Percentiles rank a stretch among this genome's conserved stretches.
phyloP scores from a whole-genome alignment of 345 rosid genomes.

The Bruguiera gymnorhiza region DNA sequence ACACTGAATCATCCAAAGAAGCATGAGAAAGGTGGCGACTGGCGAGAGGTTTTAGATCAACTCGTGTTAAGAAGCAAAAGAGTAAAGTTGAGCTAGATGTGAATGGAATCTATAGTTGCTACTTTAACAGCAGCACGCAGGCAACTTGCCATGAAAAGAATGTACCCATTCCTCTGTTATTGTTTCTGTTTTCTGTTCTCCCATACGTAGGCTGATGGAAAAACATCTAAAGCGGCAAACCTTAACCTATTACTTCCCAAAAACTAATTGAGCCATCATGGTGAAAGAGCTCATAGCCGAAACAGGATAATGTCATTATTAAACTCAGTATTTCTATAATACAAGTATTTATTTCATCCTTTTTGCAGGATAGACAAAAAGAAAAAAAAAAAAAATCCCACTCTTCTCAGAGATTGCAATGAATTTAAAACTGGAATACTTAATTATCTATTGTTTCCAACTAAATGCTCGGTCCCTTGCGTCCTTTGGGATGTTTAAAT shows the following conservation, averaged over 20 bases:
- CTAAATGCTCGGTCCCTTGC: conserved; percentile 26
- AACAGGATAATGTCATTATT: background rate
- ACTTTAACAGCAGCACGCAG: no score
- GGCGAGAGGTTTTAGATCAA: no score
- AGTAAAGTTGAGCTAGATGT: no score
- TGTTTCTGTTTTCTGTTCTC: no score
- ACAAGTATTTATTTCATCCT: background rate
- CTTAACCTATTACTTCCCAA: background rate
- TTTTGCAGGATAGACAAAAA: background rate
- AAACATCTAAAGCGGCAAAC: background rate
- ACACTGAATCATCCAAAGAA: no score
- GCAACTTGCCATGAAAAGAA: no score
- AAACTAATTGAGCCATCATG: background rate
- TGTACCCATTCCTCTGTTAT: no score
- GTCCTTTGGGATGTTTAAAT: conserved; percentile 34
- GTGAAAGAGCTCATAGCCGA: background rate
- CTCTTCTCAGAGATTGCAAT: background rate
- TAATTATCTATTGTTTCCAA: conserved; percentile 26
- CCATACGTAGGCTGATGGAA: no score
- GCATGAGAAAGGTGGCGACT: no score
- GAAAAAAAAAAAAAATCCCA: background rate
- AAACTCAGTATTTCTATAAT: background rate
- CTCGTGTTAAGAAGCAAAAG: no score
- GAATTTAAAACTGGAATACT: background rate
- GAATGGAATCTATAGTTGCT: no score